Evolutionary conservation across 1,284 basidiomycete species (phyloP).

Genomic region (Cutaneotrichosporon arboriforme): DNA sequence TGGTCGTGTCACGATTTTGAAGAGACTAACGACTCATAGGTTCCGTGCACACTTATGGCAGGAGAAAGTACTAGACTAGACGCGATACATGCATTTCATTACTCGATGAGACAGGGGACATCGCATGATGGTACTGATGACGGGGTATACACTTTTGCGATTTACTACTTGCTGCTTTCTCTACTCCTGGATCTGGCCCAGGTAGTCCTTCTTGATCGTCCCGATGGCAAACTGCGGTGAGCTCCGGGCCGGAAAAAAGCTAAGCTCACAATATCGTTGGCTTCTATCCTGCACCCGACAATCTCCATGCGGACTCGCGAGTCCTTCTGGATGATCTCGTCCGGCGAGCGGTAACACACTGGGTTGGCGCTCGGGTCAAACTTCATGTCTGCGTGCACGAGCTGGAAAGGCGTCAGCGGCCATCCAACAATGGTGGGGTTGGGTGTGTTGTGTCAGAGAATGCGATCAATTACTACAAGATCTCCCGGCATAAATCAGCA

Average conservation of each 20-base stretch:
- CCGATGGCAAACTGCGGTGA: conserved; percentile 74
- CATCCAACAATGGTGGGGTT: background rate
- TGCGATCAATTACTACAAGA: conserved; percentile 49
- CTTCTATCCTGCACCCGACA: conserved; percentile 93
- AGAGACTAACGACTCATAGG: too few relatives aligned
- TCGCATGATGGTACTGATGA: conserved; percentile 11
- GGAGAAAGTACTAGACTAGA: too few relatives aligned
- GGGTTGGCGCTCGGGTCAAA: conserved; percentile 92
- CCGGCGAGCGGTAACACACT: conserved; percentile 81
- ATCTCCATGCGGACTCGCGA: conserved; percentile 89
- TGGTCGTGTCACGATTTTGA: too few relatives aligned
- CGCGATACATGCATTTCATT: conserved; percentile 1
- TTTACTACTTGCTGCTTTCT: background rate
- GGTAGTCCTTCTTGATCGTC: conserved; percentile 89
- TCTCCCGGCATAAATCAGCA: conserved; percentile 48
- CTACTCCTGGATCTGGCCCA: conserved; percentile 64
- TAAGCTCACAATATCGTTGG: conserved; percentile 82
- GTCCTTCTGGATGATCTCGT: conserved; percentile 90
- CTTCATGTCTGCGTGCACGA: conserved; percentile 85
- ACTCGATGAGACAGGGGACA: conserved; percentile 1
- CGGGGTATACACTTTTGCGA: conserved; percentile 7
- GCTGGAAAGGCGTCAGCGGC: conserved; percentile 53
- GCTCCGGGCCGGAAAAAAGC: conserved; percentile 2
- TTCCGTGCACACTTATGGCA: too few relatives aligned
- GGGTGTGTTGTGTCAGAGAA: conserved; percentile 26